phyloP scores from a whole-genome alignment of 2,329 filamentous ascomycete species.

The Xenoacremonium recifei region DNA sequence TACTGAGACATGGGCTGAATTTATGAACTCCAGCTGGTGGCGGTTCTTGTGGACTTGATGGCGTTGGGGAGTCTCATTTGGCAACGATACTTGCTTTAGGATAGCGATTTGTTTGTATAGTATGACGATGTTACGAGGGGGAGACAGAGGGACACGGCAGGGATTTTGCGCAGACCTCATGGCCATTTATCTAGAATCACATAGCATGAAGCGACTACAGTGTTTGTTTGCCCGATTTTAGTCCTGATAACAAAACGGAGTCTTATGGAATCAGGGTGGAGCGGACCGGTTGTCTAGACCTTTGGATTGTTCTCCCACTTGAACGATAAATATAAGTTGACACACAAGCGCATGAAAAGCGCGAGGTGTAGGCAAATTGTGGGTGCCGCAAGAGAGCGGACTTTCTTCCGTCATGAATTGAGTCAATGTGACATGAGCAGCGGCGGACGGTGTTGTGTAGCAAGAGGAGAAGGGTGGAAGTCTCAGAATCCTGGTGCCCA shows the following conservation, averaged over 20 bases:
- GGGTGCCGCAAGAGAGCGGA: conserved; percentile 35
- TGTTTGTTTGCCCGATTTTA: conserved; percentile 60
- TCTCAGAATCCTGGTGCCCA: not conserved
- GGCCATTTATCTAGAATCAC: conserved; percentile 3
- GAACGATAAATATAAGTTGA: conserved; percentile 57
- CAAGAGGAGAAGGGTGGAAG: not conserved
- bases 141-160: not conserved
- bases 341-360: conserved; percentile 57
- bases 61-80: too few species aligned
- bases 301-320: conserved; percentile 61
- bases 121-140: conserved; percentile 5
- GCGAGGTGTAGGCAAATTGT: conserved; percentile 63
- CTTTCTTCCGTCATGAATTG: conserved; percentile 13
- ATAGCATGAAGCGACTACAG: conserved; percentile 3
- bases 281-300: conserved; percentile 68
- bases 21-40: too few species aligned
- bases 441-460: not conserved
- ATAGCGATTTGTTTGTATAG: too few species aligned
- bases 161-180: not conserved
- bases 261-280: conserved; percentile 63
- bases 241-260: conserved; percentile 57
- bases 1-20: not conserved
- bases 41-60: too few species aligned
- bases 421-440: not conserved
- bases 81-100: too few species aligned